These are phyloP conservation scores for Colletotrichum agaves DNA, from an alignment of 2,329 filamentous ascomycete species.

Conservation along the genomic window DNA sequence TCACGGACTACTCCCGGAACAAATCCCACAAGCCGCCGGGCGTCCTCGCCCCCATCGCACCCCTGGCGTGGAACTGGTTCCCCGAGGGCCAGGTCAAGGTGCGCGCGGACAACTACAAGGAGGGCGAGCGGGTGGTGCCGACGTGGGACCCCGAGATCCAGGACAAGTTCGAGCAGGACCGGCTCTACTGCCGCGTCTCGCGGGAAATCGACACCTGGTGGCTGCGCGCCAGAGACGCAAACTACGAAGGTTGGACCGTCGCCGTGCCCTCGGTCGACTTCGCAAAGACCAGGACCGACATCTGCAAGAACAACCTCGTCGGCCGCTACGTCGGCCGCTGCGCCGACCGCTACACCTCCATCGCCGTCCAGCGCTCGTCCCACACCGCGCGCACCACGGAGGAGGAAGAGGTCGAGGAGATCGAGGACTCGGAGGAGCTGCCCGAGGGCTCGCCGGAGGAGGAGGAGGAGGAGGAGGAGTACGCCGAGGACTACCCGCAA, in stretches of 20 bases:
- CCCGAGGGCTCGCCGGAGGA: conserved; percentile 50
- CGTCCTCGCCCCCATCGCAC: conserved; percentile 60
- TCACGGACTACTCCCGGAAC: conserved; percentile 65
- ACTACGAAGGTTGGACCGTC: conserved; percentile 68
- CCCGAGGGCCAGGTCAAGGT: conserved; percentile 51
- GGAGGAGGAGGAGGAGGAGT: conserved; percentile 30
- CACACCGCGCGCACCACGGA: conserved; percentile 50
- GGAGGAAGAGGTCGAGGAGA: conserved; percentile 55
- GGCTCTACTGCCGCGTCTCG: conserved; percentile 69
- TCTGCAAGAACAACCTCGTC: conserved; percentile 69
- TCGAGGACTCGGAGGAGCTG: conserved; percentile 61
- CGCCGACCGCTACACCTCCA: conserved; percentile 58
- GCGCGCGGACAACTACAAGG: conserved; percentile 48
- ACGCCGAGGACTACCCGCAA: conserved; percentile 51
- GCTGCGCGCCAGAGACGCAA: conserved; percentile 68
- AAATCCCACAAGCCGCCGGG: conserved; percentile 61
- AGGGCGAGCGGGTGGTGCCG: conserved; percentile 56
- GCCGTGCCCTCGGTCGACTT: conserved; percentile 70
- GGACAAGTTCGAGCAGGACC: conserved; percentile 69
- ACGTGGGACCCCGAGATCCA: conserved; percentile 62
- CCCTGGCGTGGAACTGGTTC: conserved; percentile 67
- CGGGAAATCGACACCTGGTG: conserved; percentile 75
- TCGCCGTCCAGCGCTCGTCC: conserved; percentile 35
- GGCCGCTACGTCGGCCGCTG: conserved; percentile 55
- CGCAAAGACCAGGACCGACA: conserved; percentile 66